Evolutionary conservation across 1,284 basidiomycete species (phyloP).

Genomic region (Sporisorium sorghi): DNA sequence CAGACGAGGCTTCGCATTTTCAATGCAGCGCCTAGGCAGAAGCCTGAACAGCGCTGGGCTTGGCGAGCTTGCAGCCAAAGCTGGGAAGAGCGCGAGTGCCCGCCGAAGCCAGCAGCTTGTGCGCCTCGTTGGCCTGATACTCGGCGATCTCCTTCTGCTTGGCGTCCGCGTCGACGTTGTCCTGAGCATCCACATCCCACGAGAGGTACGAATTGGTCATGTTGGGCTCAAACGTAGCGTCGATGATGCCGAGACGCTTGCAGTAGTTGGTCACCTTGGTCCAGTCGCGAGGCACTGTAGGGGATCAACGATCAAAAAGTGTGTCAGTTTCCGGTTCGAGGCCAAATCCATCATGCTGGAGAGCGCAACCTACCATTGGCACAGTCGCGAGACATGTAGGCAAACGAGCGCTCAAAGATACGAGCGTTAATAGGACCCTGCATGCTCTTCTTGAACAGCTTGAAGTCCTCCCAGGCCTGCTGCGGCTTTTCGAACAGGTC

Average conservation of each 20-base stretch:
- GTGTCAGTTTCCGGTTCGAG: not conserved
- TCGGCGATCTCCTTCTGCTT: conserved; percentile 58
- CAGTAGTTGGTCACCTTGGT: conserved; percentile 69
- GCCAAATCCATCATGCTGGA: not conserved
- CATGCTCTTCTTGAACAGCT: conserved; percentile 68
- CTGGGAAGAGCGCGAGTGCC: conserved; percentile 12
- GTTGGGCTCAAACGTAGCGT: conserved; percentile 67
- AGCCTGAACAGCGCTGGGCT: conserved; percentile 12
- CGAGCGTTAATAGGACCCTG: conserved; percentile 64
- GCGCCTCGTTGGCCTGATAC: conserved; percentile 55
- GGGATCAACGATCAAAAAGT: not conserved
- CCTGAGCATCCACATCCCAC: conserved; percentile 51
- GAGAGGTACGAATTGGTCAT: conserved; percentile 69
- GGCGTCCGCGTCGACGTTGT: conserved; percentile 48
- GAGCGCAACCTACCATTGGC: conserved; percentile 34
- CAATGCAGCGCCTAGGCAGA: conserved; percentile 12
- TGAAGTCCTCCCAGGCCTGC: conserved; percentile 69
- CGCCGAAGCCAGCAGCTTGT: conserved; percentile 31
- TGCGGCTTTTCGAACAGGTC: conserved; percentile 66
- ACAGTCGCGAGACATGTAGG: conserved; percentile 69
- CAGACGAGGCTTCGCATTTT: not conserved
- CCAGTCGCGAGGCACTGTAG: conserved; percentile 57
- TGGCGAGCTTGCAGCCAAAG: conserved; percentile 37
- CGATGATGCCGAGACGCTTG: conserved; percentile 70
- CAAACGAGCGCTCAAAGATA: conserved; percentile 67